These are phyloP conservation scores for Cyclocybe cylindracea DNA, from an alignment of 768 basidiomycete species.

Conservation along the genomic window DNA sequence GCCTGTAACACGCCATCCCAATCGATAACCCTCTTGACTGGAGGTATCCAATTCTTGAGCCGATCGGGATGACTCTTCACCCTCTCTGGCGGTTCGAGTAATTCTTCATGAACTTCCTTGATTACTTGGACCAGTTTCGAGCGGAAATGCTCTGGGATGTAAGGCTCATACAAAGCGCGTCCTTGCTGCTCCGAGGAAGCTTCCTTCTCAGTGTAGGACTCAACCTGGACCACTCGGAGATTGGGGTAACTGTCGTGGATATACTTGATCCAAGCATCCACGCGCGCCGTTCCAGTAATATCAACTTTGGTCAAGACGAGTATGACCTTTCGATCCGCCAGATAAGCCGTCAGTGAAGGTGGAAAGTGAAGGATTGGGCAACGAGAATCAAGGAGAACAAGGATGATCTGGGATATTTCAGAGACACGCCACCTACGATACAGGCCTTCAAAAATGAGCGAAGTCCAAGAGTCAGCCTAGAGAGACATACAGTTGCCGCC, in stretches of 20 bases:
- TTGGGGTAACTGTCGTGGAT: slow-evolving; percentile 55
- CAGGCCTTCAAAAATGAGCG: slow-evolving; percentile 10
- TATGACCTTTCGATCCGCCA: slow-evolving; percentile 56
- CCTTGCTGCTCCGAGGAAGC: slow-evolving; percentile 44
- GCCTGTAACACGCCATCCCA: slow-evolving; percentile 67
- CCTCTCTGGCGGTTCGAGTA: slow-evolving; percentile 67
- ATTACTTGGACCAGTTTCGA: slow-evolving; percentile 66
- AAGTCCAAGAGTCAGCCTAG: neutral
- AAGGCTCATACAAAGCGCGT: slow-evolving; percentile 55
- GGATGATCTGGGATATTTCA: slow-evolving; percentile 86
- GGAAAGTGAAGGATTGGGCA: slow-evolving; percentile 89
- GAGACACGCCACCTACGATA: slow-evolving; percentile 82
- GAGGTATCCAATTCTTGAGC: slow-evolving; percentile 63
- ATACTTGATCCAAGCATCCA: slow-evolving; percentile 65
- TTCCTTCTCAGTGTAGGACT: slow-evolving; percentile 66
- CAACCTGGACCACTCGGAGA: slow-evolving; percentile 69
- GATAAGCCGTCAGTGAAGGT: slow-evolving; percentile 69
- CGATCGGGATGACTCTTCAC: slow-evolving; percentile 49
- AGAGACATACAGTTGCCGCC: slow-evolving; percentile 81
- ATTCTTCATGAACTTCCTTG: slow-evolving; percentile 60
- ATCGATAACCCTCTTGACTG: slow-evolving; percentile 65
- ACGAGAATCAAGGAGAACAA: slow-evolving; percentile 87
- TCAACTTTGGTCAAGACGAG: slow-evolving; percentile 89
- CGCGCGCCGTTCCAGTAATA: slow-evolving; percentile 69
- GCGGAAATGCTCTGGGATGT: slow-evolving; percentile 68